phyloP scores from a whole-genome alignment of 306 rosid genomes.

The Cucurbita maxima region DNA sequence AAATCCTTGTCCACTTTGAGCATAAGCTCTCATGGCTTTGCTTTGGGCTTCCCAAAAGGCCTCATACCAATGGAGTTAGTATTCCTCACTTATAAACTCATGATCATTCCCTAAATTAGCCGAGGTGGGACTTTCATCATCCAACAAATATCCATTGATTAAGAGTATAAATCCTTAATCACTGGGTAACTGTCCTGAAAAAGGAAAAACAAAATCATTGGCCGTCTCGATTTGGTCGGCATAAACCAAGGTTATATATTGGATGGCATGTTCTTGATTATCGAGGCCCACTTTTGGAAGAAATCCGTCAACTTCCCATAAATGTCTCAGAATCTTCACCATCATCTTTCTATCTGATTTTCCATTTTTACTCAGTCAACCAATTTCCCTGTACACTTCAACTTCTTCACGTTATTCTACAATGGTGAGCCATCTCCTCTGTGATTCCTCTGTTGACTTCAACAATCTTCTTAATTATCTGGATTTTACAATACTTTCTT shows the following conservation, averaged over 20 bases:
- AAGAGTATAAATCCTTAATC: too few species aligned
- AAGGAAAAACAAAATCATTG: too few species aligned
- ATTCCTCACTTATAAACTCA: too few species aligned
- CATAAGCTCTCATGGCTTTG: too few species aligned
- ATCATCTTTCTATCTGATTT: neutral
- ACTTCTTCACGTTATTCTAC: neutral
- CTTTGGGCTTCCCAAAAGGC: too few species aligned
- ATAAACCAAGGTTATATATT: neutral
- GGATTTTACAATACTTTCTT: neutral
- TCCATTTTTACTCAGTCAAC: conserved; percentile 1
- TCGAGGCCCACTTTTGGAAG: neutral
- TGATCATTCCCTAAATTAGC: too few species aligned
- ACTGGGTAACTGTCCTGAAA: too few species aligned
- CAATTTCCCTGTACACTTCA: neutral
- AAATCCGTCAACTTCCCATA: neutral
- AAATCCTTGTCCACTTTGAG: too few species aligned
- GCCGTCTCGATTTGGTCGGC: too few species aligned
- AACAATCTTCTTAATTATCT: neutral
- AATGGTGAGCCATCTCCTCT: neutral
- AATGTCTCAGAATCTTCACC: neutral
- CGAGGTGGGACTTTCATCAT: too few species aligned
- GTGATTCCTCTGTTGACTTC: neutral
- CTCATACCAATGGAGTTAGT: too few species aligned
- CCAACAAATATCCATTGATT: too few species aligned
- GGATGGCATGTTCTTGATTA: neutral